Percentiles rank a stretch among this genome's conserved stretches.
These are phyloP conservation scores for Lindgomyces ingoldianus DNA, from an alignment of 495 filamentous ascomycete genomes.

Conservation along the genomic window DNA sequence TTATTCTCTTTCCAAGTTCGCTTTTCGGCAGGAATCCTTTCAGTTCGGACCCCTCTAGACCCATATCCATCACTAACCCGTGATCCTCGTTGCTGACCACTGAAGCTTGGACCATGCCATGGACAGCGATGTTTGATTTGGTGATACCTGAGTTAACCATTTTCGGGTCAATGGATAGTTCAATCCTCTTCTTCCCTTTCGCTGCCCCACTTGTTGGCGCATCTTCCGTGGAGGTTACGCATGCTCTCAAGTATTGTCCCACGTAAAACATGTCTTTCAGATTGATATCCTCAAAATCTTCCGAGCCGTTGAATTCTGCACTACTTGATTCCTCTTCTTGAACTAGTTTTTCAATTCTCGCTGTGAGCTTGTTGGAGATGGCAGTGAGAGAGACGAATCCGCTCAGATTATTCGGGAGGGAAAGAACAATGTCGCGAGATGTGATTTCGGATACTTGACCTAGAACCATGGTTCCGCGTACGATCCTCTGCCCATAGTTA, in stretches of 20 bases:
- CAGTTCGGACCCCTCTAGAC: constrained; percentile 63
- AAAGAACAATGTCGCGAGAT: constrained; percentile 70
- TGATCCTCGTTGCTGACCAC: constrained; percentile 92
- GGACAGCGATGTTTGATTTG: constrained; percentile 66
- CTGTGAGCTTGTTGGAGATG: constrained; percentile 72
- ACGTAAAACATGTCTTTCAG: constrained; percentile 71
- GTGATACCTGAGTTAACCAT: constrained; percentile 73
- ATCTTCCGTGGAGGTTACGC: constrained; percentile 71
- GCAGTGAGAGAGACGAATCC: constrained; percentile 90
- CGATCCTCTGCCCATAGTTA: constrained; percentile 65
- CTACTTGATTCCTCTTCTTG: constrained; percentile 58
- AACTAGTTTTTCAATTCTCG: constrained; percentile 64
- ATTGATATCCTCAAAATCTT: constrained; percentile 62
- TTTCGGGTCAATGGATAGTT: constrained; percentile 76
- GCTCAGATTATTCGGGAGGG: constrained; percentile 86
- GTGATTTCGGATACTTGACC: constrained; percentile 85
- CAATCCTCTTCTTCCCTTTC: constrained; percentile 77
- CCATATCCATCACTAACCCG: constrained; percentile 90
- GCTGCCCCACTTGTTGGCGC: constrained; percentile 47
- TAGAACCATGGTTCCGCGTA: constrained; percentile 80
- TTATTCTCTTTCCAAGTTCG: constrained; percentile 64
- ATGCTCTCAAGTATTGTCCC: constrained; percentile 87
- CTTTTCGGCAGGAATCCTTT: constrained; percentile 89
- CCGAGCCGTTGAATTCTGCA: constrained; percentile 56
- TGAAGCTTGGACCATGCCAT: constrained; percentile 80